Conservation (phyloP, 2,329 filamentous ascomycete species). For the Talaromyces verruculosus region DNA sequence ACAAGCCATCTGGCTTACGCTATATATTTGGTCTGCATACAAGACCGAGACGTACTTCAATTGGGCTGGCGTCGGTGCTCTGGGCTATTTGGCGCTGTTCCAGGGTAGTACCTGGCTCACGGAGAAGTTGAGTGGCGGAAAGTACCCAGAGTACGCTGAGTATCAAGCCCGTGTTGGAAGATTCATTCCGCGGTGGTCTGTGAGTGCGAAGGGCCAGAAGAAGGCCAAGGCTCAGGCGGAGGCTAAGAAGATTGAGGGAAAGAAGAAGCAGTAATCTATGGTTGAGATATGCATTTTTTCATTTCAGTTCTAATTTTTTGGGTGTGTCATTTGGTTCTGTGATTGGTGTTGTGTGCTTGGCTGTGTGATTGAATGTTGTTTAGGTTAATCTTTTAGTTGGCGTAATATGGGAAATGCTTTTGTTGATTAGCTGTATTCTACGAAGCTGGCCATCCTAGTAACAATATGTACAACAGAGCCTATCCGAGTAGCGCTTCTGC, state of each 20-base stretch:
- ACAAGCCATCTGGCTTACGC: constrained; percentile 80
- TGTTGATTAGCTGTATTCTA: neutral
- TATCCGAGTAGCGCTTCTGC: neutral
- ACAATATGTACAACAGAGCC: neutral
- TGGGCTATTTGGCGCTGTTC: constrained; percentile 75
- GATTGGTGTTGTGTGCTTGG: neutral
- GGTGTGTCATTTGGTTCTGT: neutral
- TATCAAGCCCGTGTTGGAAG: constrained; percentile 82
- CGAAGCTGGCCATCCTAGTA: neutral
- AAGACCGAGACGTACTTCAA: constrained; percentile 69
- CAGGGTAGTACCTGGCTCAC: constrained; percentile 87
- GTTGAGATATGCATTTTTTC: neutral
- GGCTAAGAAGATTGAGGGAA: constrained; percentile 11
- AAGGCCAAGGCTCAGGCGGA: constrained; percentile 7
- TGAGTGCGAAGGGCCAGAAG: constrained; percentile 31
- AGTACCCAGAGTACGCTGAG: constrained; percentile 83
- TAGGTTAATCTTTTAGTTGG: neutral
- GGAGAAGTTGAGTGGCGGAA: constrained; percentile 73
- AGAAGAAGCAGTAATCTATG: neutral
- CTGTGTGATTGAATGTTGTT: neutral
- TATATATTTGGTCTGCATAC: constrained; percentile 87
- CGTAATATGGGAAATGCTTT: neutral
- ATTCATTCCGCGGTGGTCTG: constrained; percentile 65
- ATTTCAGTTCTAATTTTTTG: neutral
- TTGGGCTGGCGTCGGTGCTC: constrained; percentile 72